phyloP scores from a whole-genome alignment of 169 alveolate genomes.

The Pseudocohnilembus persalinus region DNA sequence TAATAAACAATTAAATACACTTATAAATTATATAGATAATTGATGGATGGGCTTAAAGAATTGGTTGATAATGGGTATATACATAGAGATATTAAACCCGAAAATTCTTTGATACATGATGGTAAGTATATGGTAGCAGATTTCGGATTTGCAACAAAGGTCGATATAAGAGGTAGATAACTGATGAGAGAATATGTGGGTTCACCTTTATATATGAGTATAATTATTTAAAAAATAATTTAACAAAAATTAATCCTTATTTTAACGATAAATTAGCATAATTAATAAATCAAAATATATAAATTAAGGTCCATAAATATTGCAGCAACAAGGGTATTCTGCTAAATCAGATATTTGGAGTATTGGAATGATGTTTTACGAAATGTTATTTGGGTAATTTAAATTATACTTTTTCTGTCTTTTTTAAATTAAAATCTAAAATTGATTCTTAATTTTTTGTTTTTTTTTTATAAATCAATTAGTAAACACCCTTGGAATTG shows the following conservation, averaged over 20 bases:
- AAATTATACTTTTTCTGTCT: background rate
- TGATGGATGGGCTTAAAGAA: constrained; percentile 30
- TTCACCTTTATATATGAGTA: constrained; percentile 44
- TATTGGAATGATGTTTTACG: constrained; percentile 5
- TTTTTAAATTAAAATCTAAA: background rate
- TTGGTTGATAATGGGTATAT: constrained; percentile 44
- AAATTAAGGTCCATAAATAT: background rate
- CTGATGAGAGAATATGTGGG: constrained; percentile 46
- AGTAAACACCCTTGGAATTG: background rate
- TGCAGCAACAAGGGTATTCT: background rate
- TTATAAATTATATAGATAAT: background rate
- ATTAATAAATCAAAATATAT: too few species aligned
- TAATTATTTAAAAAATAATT: too few species aligned
- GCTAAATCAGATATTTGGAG: constrained; percentile 3
- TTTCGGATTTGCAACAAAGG: constrained; percentile 69
- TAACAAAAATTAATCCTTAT: background rate
- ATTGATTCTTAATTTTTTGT: background rate
- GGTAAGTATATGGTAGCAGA: constrained; percentile 56
- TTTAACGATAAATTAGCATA: too few species aligned
- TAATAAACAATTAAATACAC: too few species aligned
- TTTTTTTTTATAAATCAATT: background rate
- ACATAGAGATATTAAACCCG: constrained; percentile 81
- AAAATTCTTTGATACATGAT: constrained; percentile 58
- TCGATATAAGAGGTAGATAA: constrained; percentile 36
- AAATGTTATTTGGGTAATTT: background rate